These are phyloP conservation scores for Ceratobasidium sp. DNA, from an alignment of 1,284 basidiomycete species.

Conservation along the genomic window DNA sequence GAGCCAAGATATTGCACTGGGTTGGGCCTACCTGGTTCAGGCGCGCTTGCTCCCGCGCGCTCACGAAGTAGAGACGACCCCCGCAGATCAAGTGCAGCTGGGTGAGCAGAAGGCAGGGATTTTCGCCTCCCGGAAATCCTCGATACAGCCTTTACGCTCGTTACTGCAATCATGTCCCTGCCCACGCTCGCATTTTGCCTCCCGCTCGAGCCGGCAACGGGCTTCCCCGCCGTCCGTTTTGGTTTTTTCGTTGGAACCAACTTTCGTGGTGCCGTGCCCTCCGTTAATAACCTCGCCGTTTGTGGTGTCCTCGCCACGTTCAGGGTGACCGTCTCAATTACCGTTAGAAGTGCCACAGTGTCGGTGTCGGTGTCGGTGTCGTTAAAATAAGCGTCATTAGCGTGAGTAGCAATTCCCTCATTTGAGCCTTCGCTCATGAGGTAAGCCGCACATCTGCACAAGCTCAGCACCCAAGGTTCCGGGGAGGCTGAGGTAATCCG, in stretches of 20 bases:
- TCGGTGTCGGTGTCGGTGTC: neutral
- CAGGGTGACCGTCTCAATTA: neutral
- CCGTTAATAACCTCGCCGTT: slow-evolving; percentile 42
- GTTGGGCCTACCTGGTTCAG: neutral
- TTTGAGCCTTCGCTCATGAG: neutral
- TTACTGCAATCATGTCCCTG: slow-evolving; percentile 17
- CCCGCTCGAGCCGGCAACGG: neutral
- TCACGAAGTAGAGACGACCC: slow-evolving; percentile 27
- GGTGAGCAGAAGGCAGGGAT: neutral
- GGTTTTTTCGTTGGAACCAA: neutral
- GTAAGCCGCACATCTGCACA: no score
- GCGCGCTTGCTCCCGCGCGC: neutral
- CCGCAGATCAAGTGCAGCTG: neutral
- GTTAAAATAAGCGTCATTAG: no score
- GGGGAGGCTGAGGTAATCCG: no score
- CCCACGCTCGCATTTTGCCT: neutral
- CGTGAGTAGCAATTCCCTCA: neutral
- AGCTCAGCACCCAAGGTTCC: no score
- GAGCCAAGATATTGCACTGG: neutral
- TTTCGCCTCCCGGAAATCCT: slow-evolving; percentile 6
- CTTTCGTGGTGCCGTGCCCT: slow-evolving; percentile 34
- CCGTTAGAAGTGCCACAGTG: neutral
- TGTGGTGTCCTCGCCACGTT: slow-evolving; percentile 47
- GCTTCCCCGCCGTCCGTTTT: slow-evolving; percentile 15
- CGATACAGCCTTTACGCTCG: slow-evolving; percentile 28